Base-by-base conservation (phyloP, 495 filamentous ascomycete genomes). In the Mytilinidion resinicola region DNA sequence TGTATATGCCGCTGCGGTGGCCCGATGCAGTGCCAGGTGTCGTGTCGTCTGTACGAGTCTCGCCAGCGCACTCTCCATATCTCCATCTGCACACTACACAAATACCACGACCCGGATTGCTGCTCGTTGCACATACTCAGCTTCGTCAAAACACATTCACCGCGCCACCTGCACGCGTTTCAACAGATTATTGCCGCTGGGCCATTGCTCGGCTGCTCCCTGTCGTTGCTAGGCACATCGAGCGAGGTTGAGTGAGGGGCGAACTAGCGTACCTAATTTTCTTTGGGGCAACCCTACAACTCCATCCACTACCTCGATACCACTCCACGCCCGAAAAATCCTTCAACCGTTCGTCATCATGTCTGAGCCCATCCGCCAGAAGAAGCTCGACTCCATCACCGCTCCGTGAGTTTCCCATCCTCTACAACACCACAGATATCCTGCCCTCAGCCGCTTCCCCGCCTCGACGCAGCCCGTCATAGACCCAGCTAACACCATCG, bases 361-460 rank as follows among this genome's bases (percentile, higher is more conserved):
- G 90, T 90, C 90, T 69, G 90, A 93, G 70, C 88, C 89, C 65
- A 92, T 92, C 76, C 86, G 86, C 70, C 91, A 91, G 74, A 92
- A 91, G 80, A 90, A 89, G 75, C 75, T 86, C 41, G 88, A 92
- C 72, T 56, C 64, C 55, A 82, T 88, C 63, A 84, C 85, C 67
- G 90, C 90, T 48, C 90, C 90, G 90, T 95, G 82, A 78, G 87
- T 82, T 53, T 56, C 42, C 53, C 38, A 51, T n/a, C 20, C 11
- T 55, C 61, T 42, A 6, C 11, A 47, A 37, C 51, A 25, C 44
- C 53, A 44, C 54, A 44, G 50, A 54, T 35, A 46, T 25, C 15
- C 19, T 46, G n/a, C 14, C n/a, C 42, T 33, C 48, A 49, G 56
- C 51, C 57, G 20, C 25, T 25, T 48, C 25, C 30, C 47, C 43